Evolutionary conservation across 2,329 filamentous ascomycete species (phyloP), one percentile per base, ranked within the genome.

Genomic region (Pseudopyrenochaeta lycopersici): DNA sequence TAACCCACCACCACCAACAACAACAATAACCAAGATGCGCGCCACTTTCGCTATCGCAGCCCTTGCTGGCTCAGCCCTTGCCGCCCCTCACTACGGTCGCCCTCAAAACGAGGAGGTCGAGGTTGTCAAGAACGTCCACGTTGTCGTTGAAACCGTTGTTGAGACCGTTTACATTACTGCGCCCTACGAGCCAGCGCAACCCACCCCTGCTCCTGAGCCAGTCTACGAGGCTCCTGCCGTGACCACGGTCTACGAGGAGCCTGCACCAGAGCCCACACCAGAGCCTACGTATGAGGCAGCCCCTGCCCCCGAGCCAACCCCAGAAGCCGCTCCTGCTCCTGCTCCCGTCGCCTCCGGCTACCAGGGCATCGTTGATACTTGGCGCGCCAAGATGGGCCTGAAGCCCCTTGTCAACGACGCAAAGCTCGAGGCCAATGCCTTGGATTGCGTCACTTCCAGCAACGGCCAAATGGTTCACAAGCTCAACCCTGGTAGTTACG

Each of bases 381-480:
- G 66, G 63, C 70, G 71, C 45, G 17, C 29, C 2, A 72, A 72
- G 65, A 17, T 73, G 48, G 67, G 67, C 51, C 56, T 70, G 42
- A 48, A 43, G 39, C 2, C 40, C 1, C 66, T 73, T 39, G 40
- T 44, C 36, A 30, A 49, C 20, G 60, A 66, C 43, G 7, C 53
- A 6, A 57, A 58, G 46, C 70, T 73, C 51, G 54, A 68, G 58
- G 33, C 53, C 46, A 72, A 71, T 62, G 66, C 68, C 38, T 38
- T 53, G 38, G 58, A 70, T 46, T 58, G 54, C 33, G 67, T 66
- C 45, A 23, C 42, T 17, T 55, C 63, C n/a, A 56, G 66, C 45
- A 63, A 66, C 54, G 70, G 68, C 42, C n/a, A 60, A 23, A 73
- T 73, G 71, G 41, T 51, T 15, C 71, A 73, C 68, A 50, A 73